Evolutionary conservation across 2,329 filamentous ascomycete species (phyloP).

Genomic region (Rosellinia necatrix): DNA sequence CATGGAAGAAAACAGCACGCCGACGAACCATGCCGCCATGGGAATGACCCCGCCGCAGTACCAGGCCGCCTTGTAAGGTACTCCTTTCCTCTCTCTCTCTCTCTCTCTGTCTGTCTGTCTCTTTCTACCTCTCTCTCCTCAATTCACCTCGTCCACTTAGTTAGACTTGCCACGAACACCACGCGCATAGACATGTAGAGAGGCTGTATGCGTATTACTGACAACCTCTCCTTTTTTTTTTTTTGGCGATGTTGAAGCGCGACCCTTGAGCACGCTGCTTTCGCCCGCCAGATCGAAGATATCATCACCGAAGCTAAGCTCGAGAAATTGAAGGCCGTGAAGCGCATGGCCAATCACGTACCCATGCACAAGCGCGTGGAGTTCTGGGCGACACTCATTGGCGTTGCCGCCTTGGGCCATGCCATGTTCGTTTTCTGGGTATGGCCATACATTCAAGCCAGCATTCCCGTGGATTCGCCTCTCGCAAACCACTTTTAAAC

Average conservation of each 20-base stretch:
- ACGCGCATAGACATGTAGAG: too few relatives aligned
- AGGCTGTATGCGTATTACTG: too few relatives aligned
- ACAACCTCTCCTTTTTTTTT: too few relatives aligned
- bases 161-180: neutral
- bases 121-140: neutral
- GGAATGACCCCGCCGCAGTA: constrained; percentile 23
- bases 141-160: neutral
- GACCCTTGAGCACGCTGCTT: constrained; percentile 19
- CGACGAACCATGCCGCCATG: constrained; percentile 14
- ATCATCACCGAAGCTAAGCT: neutral
- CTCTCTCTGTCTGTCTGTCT: too few relatives aligned
- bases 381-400: constrained; percentile 20
- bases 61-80: constrained; percentile 24
- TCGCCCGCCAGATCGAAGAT: constrained; percentile 17
- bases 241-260: neutral
- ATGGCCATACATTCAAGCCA: neutral
- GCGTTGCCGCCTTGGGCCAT: neutral
- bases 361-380: constrained; percentile 11
- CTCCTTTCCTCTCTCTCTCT: neutral
- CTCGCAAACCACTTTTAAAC: neutral
- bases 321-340: too few relatives aligned
- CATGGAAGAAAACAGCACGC: neutral
- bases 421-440: constrained; percentile 16
- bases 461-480: neutral
- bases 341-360: neutral